phyloP scores from a whole-genome alignment of 768 basidiomycete genomes.

The Calocybe gangraenosa region DNA sequence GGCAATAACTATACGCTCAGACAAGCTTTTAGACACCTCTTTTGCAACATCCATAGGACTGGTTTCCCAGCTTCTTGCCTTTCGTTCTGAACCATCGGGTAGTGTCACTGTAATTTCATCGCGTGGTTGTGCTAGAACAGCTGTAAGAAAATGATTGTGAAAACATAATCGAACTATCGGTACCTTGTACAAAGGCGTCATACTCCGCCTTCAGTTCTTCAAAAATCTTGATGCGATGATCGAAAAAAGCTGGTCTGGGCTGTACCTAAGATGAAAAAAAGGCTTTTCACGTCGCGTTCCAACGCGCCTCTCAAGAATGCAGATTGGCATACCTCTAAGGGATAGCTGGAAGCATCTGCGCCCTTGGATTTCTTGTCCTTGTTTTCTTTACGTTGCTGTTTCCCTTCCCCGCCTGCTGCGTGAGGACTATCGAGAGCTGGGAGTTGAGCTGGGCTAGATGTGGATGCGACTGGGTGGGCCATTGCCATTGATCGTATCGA shows the following conservation, averaged over 20 bases:
- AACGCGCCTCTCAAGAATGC: neutral
- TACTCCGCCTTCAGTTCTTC: constrained; percentile 82
- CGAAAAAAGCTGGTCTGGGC: constrained; percentile 84
- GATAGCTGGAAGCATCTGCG: constrained; percentile 39
- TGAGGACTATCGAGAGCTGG: constrained; percentile 43
- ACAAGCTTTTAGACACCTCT: constrained; percentile 78
- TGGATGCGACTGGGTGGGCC: constrained; percentile 51
- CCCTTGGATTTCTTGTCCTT: constrained; percentile 34
- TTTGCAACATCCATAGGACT: constrained; percentile 89
- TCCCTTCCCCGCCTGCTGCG: constrained; percentile 18
- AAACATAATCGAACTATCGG: constrained; percentile 1
- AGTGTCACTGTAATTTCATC: constrained; percentile 82
- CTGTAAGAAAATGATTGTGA: neutral
- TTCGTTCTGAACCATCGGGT: constrained; percentile 79
- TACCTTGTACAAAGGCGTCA: constrained; percentile 76
- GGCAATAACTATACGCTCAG: constrained; percentile 89
- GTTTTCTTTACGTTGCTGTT: constrained; percentile 38
- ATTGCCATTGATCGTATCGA: constrained; percentile 35
- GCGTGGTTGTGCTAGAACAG: constrained; percentile 63
- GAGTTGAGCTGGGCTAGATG: constrained; percentile 47
- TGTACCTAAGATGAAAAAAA: constrained; percentile 47
- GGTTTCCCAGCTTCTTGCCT: constrained; percentile 92
- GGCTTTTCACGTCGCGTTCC: constrained; percentile 2
- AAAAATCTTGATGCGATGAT: constrained; percentile 86
- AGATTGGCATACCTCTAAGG: constrained; percentile 54